Conservation (phyloP, 257 asterid species). For the Solanum dulcamara region DNA sequence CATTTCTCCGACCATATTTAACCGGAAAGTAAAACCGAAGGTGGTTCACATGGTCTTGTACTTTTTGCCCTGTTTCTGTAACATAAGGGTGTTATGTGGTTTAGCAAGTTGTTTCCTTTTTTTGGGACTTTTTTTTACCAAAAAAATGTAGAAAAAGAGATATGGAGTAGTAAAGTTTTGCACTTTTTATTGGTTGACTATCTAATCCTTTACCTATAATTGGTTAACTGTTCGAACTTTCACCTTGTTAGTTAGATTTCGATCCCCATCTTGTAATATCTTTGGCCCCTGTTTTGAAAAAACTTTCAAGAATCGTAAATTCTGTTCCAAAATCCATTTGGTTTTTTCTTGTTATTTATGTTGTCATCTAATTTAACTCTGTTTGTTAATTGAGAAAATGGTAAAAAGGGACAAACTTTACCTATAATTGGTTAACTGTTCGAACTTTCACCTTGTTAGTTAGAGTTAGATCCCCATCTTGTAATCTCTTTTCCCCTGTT, state of each 20-base stretch:
- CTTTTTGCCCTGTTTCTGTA: neutral
- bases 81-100: slow-evolving; percentile 2
- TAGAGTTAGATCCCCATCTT: too few species aligned
- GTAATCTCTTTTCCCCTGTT: too few species aligned
- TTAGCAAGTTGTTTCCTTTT: neutral
- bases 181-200: neutral
- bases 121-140: neutral
- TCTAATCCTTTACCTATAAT: too few species aligned
- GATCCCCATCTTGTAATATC: too few species aligned
- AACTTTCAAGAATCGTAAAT: neutral
- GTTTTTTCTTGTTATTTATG: neutral
- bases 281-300: too few species aligned
- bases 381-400: neutral
- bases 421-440: too few species aligned
- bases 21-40: slow-evolving; percentile 11
- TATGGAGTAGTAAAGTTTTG: neutral
- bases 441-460: neutral
- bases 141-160: neutral
- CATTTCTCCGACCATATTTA: neutral
- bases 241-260: too few species aligned
- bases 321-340: neutral
- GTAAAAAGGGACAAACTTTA: slow-evolving; percentile 2
- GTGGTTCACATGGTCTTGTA: neutral
- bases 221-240: neutral
- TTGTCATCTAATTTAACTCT: slow-evolving; percentile 5